Evolutionary conservation across 1,139 yeast genomes (phyloP), one percentile per base, ranked within the genome.

Genomic region (Martiniozyma asiatica): DNA sequence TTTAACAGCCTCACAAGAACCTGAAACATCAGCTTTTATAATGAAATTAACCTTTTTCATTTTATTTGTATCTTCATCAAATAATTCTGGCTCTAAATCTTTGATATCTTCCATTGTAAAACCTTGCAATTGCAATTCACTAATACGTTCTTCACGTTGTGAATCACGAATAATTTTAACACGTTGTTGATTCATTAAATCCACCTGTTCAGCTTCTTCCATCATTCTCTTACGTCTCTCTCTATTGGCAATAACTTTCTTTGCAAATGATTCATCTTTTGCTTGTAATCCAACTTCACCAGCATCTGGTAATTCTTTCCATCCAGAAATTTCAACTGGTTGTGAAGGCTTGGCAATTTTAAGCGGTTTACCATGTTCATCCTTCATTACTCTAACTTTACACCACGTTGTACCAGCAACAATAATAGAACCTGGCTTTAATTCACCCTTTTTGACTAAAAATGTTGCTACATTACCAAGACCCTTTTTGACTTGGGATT

Each of bases 231-330:
- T 56, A 36, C 84, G 57, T 12, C 69, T 58, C 6, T 61, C 52
- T 42, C 96, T 64, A 45, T 77, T 77, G 8, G 65, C 65, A 12
- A 76, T 64, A 6, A 79, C 94, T 42, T 72, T 73, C 44, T 82
- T 87, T 9, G 94, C 95, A 25, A 63, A 53, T 19, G 68, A 63
- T 49, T 87, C 97, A 41, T 60, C 68, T 35, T 68, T 66, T 7
- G 93, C 94, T 48, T 84, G 79, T 6, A 89, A 52, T 1, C 81
- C 73, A 42, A 72, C 73, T 40, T 85, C 95, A 2, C 99, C 99
- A 14, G 94, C 92, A 31, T 73, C 81, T 0, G 98, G 98, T 27
- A 85, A 58, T 24, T 76, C 89, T 48, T 81, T 85, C 98, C 98
- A 89, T 0, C 99, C 98, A 55, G 85, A 68, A 5, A 89, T 65